Evolutionary conservation across 495 filamentous ascomycete genomes (phyloP).

Genomic region (Staphylotrichum tortipilum): DNA sequence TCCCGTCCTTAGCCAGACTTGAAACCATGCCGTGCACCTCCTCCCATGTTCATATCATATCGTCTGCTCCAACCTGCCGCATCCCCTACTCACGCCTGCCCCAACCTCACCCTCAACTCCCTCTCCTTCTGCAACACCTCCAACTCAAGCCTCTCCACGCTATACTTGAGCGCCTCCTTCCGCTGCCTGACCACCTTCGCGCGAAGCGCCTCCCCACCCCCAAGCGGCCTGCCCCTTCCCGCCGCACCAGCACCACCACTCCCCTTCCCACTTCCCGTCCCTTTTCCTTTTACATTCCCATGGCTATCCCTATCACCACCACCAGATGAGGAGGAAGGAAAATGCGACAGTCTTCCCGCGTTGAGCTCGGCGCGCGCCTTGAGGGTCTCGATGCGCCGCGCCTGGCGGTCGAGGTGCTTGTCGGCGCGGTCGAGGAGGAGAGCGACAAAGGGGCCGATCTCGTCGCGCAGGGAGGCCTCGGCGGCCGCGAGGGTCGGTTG

Average conservation of each 20-base stretch:
- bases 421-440: slow-evolving; percentile 41
- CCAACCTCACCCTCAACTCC: slow-evolving; percentile 39
- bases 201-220: slow-evolving; percentile 27
- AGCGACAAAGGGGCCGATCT: slow-evolving; percentile 40
- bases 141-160: slow-evolving; percentile 42
- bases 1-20: too few species aligned
- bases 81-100: slow-evolving; percentile 22
- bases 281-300: slow-evolving; percentile 1
- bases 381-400: slow-evolving; percentile 40
- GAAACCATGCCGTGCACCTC: too few species aligned
- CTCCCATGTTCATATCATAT: too few species aligned
- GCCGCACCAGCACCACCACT: too few species aligned
- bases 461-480: slow-evolving; percentile 42
- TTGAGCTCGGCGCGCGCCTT: slow-evolving; percentile 41
- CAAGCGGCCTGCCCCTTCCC: slow-evolving; percentile 10
- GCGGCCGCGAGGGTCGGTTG: slow-evolving; percentile 40
- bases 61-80: too few species aligned
- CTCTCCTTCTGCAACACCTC: slow-evolving; percentile 45
- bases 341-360: slow-evolving; percentile 32
- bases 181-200: slow-evolving; percentile 32
- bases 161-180: slow-evolving; percentile 40
- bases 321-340: too few species aligned
- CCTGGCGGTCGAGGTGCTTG: slow-evolving; percentile 36
- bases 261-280: neutral
- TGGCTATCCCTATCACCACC: neutral